Conservation (phyloP, 768 basidiomycete species). For the Trametes gibbosa region DNA sequence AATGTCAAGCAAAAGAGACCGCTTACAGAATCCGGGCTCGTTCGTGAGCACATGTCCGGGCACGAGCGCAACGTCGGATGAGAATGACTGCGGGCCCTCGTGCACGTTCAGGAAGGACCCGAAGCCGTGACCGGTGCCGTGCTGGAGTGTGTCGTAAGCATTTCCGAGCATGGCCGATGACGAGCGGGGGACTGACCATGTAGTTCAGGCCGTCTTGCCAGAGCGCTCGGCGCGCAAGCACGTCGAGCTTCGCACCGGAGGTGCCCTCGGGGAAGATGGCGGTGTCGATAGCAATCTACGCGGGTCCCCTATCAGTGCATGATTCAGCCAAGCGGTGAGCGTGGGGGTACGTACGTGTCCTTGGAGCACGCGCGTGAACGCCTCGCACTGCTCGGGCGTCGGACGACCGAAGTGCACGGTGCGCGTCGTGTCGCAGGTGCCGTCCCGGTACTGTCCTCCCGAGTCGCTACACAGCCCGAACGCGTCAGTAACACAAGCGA, state of each 20-base stretch:
- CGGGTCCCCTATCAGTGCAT: neutral
- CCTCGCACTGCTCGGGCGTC: conserved; percentile 80
- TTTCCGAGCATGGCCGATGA: neutral
- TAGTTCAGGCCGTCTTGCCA: conserved; percentile 88
- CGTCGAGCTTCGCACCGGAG: conserved; percentile 78
- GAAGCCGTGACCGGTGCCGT: conserved; percentile 91
- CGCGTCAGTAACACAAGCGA: too few relatives aligned
- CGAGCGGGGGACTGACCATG: conserved; percentile 43
- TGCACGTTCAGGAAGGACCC: conserved; percentile 86
- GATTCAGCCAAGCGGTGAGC: conserved; percentile 10
- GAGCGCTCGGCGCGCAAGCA: conserved; percentile 82
- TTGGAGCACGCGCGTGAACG: conserved; percentile 93
- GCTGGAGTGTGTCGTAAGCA: conserved; percentile 40
- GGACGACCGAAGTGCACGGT: conserved; percentile 88
- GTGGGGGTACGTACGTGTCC: conserved; percentile 72
- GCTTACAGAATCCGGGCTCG: conserved; percentile 88
- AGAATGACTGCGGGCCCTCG: conserved; percentile 81
- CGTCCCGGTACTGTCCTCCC: conserved; percentile 86
- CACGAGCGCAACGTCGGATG: conserved; percentile 61
- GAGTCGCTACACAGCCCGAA: conserved; percentile 62
- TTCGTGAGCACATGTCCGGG: conserved; percentile 93
- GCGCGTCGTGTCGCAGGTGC: conserved; percentile 83
- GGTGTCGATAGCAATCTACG: conserved; percentile 85
- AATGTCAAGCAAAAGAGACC: neutral
- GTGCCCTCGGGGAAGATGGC: conserved; percentile 91